Base-by-base conservation (phyloP, 139 green algal species). In the Chlorella vulgaris region DNA sequence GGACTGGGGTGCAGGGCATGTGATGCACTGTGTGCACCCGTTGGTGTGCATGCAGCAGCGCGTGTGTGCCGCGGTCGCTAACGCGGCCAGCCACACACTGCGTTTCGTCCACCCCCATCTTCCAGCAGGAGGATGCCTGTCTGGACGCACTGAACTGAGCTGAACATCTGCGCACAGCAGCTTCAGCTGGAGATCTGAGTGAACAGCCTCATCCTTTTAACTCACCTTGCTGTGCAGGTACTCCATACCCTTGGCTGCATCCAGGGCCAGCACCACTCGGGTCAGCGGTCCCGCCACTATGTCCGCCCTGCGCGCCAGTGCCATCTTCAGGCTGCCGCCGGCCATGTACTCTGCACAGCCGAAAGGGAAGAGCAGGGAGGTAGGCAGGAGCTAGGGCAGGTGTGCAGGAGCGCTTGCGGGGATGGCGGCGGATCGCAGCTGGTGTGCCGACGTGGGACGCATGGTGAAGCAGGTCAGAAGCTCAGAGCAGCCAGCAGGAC, bases 201-300 rank as follows among this genome's bases (percentile, higher is more conserved):
- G n/a, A n/a, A n/a, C n/a, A n/a, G n/a, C n/a, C n/a, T n/a, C n/a
- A n/a, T n/a, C n/a, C n/a, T n/a, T n/a, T n/a, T 29, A 22, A 21
- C 62, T 33, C 67, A 47, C 85, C 91, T 93, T 19, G 55, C n/a
- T 55, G 76, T 95, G 91, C 58, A 96, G 84, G 83, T 96, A 96
- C 84, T 94, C 91, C 91, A 96, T 93, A 51, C 91, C 91, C 91
- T 89, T 89, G 40, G 88, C 88, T 24, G 86, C 84, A 58, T 92
- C 88, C 69, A 92, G 74, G 10, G 88, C 88, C 35, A 92, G 80
- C 43, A 90, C 38, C 29, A 91, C 55, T 4, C 86, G 80, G 3
- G 84, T 86, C 31, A 88, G 75, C 22, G 51, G 19, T 15, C 79
- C 84, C 38, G 83, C 68, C n/a, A 92, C 74, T 7, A 89, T 87